Evolutionary conservation across 139 green algal genomes (phyloP).

Genomic region (Mychonastes homosphaera): DNA sequence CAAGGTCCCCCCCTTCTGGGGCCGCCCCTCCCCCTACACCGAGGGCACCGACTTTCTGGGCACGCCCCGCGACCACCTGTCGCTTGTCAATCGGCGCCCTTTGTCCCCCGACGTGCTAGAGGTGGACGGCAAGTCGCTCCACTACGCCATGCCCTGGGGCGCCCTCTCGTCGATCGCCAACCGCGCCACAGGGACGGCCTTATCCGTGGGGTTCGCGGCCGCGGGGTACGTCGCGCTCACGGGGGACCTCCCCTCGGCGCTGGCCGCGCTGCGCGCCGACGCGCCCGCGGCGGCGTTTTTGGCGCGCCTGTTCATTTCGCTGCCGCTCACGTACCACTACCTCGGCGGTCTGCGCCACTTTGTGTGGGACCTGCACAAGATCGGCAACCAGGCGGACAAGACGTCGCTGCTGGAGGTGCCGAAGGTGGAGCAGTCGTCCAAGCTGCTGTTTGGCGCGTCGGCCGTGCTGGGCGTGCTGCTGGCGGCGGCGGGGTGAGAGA

Average conservation of each 20-base stretch:
- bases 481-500: no score
- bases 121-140: conserved; percentile 50
- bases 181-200: conserved; percentile 61
- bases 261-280: conserved; percentile 44
- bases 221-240: conserved; percentile 56
- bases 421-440: conserved; percentile 38
- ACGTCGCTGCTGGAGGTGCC: conserved; percentile 56
- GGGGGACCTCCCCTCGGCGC: conserved; percentile 47
- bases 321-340: conserved; percentile 87
- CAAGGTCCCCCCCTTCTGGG: conserved; percentile 75
- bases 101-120: conserved; percentile 86
- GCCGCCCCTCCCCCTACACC: conserved; percentile 69
- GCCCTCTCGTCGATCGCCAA: conserved; percentile 84
- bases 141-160: conserved; percentile 86
- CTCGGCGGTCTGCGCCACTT: conserved; percentile 71
- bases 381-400: conserved; percentile 59
- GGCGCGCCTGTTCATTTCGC: conserved; percentile 58
- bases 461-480: conserved; percentile 28
- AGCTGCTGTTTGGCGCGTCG: conserved; percentile 39
- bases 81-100: conserved; percentile 76
- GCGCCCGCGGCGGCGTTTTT: conserved; percentile 55
- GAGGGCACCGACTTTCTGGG: conserved; percentile 84
- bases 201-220: conserved; percentile 52
- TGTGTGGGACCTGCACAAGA: conserved; percentile 70
- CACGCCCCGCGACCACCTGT: conserved; percentile 72